A percentile compares a stretch with the other conserved stretches of the same genome.
These are phyloP conservation scores for Paxillus ammoniavirescens DNA, from an alignment of 768 basidiomycete genomes.

Conservation along the genomic window DNA sequence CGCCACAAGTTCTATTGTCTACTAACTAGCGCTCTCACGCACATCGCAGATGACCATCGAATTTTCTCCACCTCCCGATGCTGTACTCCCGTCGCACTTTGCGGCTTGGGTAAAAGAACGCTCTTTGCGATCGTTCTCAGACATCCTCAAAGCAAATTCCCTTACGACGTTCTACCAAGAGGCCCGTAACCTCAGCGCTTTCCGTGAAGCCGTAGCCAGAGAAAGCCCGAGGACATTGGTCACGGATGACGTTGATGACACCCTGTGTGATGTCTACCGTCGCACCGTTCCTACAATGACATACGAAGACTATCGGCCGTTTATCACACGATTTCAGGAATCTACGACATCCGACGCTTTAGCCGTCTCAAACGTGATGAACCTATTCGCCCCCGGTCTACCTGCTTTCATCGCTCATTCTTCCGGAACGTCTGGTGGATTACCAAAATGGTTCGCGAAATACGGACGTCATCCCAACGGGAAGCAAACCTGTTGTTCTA, in stretches of 20 bases:
- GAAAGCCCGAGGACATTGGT: background rate
- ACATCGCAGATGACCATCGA: background rate
- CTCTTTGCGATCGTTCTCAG: background rate
- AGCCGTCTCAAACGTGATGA: background rate
- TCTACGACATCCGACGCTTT: conserved; percentile 2
- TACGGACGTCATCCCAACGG: conserved; percentile 3
- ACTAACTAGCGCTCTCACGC: too few relatives aligned
- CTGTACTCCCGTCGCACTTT: background rate
- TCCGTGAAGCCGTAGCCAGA: background rate
- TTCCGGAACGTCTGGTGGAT: conserved; percentile 17
- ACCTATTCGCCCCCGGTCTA: conserved; percentile 17
- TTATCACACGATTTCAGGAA: conserved; percentile 7
- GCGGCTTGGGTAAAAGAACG: background rate
- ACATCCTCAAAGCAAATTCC: background rate
- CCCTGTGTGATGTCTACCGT: conserved; percentile 8
- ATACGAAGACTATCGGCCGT: conserved; percentile 16
- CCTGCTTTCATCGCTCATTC: conserved; percentile 18
- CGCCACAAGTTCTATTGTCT: too few relatives aligned
- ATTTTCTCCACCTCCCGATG: background rate
- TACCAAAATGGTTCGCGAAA: conserved; percentile 8
- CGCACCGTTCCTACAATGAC: conserved; percentile 11
- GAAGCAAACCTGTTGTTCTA: background rate
- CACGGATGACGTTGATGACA: background rate
- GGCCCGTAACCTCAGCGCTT: background rate
- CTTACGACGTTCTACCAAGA: background rate